phyloP scores from a whole-genome alignment of 2,329 filamentous ascomycete species.

The Botrytis fragariae region DNA sequence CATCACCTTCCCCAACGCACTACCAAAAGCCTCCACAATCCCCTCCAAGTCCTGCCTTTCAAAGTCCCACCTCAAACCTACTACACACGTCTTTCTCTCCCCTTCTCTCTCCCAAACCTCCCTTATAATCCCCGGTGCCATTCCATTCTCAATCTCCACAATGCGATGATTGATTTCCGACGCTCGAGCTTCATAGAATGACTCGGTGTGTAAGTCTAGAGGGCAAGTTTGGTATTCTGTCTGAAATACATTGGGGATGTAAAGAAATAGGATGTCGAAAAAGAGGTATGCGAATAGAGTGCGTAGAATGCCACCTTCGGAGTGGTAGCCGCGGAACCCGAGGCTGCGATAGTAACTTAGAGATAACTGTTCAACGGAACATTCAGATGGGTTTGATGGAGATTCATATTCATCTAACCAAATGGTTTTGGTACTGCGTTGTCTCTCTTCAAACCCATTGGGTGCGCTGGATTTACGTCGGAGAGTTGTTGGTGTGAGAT shows the following conservation, averaged over 20 bases:
- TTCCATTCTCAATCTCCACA: slow-evolving; percentile 83
- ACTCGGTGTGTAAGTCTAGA: slow-evolving; percentile 86
- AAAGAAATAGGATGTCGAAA: slow-evolving; percentile 88
- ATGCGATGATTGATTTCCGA: slow-evolving; percentile 87
- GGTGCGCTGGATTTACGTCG: slow-evolving; percentile 14
- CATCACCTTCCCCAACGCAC: slow-evolving; percentile 81
- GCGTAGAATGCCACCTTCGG: slow-evolving; percentile 87
- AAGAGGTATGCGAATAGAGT: slow-evolving; percentile 90
- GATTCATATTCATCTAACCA: slow-evolving; percentile 77
- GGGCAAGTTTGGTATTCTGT: slow-evolving; percentile 93
- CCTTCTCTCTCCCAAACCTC: slow-evolving; percentile 67
- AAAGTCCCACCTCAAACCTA: slow-evolving; percentile 90
- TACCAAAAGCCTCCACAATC: slow-evolving; percentile 73
- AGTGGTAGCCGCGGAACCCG: slow-evolving; percentile 94
- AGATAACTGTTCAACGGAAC: slow-evolving; percentile 92
- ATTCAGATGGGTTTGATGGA: slow-evolving; percentile 62
- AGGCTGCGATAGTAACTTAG: slow-evolving; percentile 74
- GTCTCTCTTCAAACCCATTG: slow-evolving; percentile 28
- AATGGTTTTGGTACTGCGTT: slow-evolving; percentile 67
- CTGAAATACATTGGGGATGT: slow-evolving; percentile 95
- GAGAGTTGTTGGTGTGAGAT: slow-evolving; percentile 35
- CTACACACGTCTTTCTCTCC: slow-evolving; percentile 74
- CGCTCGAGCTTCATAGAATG: slow-evolving; percentile 81
- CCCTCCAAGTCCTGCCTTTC: slow-evolving; percentile 74
- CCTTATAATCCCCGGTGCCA: slow-evolving; percentile 63